Conservation (phyloP, 345 rosid genomes). For the Moricandia arvensis region DNA sequence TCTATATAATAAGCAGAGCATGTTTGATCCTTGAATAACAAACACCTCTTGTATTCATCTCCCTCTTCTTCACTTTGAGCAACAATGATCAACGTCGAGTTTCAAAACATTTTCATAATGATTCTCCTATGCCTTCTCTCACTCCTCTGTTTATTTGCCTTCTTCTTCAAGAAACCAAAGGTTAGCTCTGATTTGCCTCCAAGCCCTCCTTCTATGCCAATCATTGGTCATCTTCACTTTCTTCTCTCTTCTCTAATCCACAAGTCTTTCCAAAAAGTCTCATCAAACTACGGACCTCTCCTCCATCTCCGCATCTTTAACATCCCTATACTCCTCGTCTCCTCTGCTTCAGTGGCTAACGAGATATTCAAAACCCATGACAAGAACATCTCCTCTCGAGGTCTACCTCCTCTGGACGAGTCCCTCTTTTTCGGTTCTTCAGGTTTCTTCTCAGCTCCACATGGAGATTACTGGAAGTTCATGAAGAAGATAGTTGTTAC, state of each 20-base stretch:
- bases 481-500: neutral
- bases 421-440: neutral
- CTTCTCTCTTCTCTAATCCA: neutral
- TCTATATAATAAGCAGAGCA: slow-evolving; percentile 1
- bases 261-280: neutral
- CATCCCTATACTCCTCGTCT: neutral
- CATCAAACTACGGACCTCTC: neutral
- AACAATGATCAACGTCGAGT: neutral
- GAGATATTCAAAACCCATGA: neutral
- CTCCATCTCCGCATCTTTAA: neutral
- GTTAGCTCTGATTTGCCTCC: neutral
- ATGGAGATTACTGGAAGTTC: slow-evolving; percentile 4
- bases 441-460: neutral
- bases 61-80: neutral
- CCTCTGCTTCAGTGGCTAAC: neutral
- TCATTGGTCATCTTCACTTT: neutral
- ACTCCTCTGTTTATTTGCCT: neutral
- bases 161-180: neutral
- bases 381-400: neutral
- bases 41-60: neutral
- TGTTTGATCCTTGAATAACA: neutral
- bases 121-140: neutral
- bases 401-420: neutral
- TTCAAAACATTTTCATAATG: neutral
- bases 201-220: neutral